Conservation (phyloP, 2,329 filamentous ascomycete genomes). For the Cercospora sojina region DNA sequence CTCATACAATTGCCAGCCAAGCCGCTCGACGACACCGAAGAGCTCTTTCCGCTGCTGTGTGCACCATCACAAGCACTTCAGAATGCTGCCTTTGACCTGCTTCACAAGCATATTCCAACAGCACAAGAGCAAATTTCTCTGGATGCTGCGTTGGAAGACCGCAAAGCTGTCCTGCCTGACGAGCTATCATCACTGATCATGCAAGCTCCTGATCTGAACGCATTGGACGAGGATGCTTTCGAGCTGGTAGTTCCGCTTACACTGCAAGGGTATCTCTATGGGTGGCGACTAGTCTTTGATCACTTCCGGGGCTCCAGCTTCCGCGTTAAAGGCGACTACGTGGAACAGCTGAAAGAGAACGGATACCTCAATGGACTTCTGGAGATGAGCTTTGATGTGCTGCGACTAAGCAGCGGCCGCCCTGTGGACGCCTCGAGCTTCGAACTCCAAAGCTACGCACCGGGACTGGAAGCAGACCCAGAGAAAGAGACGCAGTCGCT, state of each 20-base stretch:
- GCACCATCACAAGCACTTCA: conserved; percentile 75
- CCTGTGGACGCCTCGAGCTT: conserved; percentile 70
- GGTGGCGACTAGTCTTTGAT: conserved; percentile 88
- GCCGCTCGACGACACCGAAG: conserved; percentile 53
- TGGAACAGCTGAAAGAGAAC: conserved; percentile 72
- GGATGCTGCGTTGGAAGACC: conserved; percentile 70
- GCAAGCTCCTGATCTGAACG: conserved; percentile 70
- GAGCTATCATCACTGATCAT: conserved; percentile 82
- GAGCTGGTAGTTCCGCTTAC: conserved; percentile 64
- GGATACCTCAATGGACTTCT: conserved; percentile 68
- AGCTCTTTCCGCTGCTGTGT: conserved; percentile 73
- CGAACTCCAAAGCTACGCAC: conserved; percentile 65
- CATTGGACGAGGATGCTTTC: conserved; percentile 64
- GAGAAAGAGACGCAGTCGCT: conserved; percentile 80
- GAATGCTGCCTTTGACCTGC: conserved; percentile 72
- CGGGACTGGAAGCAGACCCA: conserved; percentile 55
- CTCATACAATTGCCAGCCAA: conserved; percentile 63
- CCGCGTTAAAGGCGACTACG: conserved; percentile 79
- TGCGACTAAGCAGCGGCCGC: conserved; percentile 73
- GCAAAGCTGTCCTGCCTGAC: conserved; percentile 70
- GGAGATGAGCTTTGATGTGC: conserved; percentile 77
- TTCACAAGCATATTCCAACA: conserved; percentile 76
- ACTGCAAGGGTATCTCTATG: conserved; percentile 77
- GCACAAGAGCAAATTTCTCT: conserved; percentile 80
- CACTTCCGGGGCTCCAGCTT: conserved; percentile 65